Percentiles rank a stretch among this genome's conserved stretches.
These are phyloP conservation scores for Entophlyctis luteolus DNA, from an alignment of 192 early-diverging fungal genomes.

Conservation along the genomic window DNA sequence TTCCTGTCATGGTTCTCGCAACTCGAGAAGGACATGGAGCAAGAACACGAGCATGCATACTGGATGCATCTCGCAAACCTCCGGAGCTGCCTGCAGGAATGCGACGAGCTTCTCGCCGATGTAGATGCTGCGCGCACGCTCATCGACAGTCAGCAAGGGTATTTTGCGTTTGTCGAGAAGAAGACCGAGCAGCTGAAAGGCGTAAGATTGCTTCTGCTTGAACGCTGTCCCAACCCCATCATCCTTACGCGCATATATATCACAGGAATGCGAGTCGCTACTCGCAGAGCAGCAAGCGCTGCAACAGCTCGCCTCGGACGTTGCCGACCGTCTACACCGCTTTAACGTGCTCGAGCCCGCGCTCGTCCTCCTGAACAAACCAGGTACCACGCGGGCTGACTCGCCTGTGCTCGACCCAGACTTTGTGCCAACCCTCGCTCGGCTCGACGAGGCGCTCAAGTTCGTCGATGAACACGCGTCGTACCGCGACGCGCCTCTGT, in stretches of 20 bases:
- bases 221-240: background rate
- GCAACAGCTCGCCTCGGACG: constrained; percentile 50
- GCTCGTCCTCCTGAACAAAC: constrained; percentile 61
- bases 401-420: constrained; percentile 69
- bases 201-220: background rate
- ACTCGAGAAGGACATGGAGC: constrained; percentile 77
- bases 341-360: constrained; percentile 85
- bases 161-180: constrained; percentile 76
- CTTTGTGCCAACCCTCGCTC: constrained; percentile 76
- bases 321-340: constrained; percentile 63
- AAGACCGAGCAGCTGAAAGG: constrained; percentile 73
- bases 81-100: constrained; percentile 55
- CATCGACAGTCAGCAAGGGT: constrained; percentile 60
- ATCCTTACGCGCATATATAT: background rate
- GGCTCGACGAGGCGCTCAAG: constrained; percentile 72
- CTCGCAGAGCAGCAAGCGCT: constrained; percentile 65
- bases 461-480: constrained; percentile 73
- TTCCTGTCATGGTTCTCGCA: constrained; percentile 92
- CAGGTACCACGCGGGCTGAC: constrained; percentile 66
- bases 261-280: constrained; percentile 72
- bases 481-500: constrained; percentile 87
- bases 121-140: constrained; percentile 54
- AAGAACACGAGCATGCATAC: constrained; percentile 82
- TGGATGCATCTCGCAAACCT: constrained; percentile 61
- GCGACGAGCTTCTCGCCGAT: constrained; percentile 59